Conservation (phyloP, 352 stramenopile species). For the Phytopythium boreale region DNA sequence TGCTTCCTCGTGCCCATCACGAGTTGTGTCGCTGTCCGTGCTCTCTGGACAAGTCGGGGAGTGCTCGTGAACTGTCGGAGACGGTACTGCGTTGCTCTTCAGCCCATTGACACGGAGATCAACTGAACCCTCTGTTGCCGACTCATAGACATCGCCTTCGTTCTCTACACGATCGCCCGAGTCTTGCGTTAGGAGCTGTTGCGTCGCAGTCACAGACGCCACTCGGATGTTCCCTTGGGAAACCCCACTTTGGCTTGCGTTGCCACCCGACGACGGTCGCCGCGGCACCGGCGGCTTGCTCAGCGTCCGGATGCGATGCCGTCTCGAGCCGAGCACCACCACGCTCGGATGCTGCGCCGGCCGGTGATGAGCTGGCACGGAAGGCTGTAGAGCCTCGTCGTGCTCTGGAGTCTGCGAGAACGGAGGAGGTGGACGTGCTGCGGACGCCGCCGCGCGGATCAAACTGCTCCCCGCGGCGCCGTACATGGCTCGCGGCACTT, state of each 20-base stretch:
- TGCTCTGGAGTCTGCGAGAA: conserved; percentile 18
- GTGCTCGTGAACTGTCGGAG: background rate
- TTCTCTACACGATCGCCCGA: background rate
- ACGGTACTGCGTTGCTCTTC: background rate
- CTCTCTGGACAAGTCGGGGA: background rate
- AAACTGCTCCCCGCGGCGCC: conserved; percentile 32
- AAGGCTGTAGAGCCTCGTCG: conserved; percentile 5
- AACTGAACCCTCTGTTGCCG: background rate
- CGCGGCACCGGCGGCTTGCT: conserved; percentile 63
- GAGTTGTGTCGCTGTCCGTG: background rate
- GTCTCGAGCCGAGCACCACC: conserved; percentile 47
- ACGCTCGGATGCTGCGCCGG: conserved; percentile 1
- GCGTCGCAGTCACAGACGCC: conserved; percentile 5
- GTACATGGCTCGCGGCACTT: background rate
- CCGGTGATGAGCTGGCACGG: background rate
- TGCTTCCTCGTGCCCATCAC: background rate
- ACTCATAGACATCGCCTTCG: background rate
- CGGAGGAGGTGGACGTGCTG: conserved; percentile 11
- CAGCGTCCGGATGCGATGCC: conserved; percentile 34
- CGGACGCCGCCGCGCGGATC: conserved; percentile 11
- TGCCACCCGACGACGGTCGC: conserved; percentile 15
- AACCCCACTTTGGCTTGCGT: conserved; percentile 5
- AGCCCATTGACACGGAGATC: background rate
- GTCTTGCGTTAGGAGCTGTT: conserved; percentile 2
- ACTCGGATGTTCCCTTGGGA: conserved; percentile 31